Conservation (phyloP, 805 yeast genomes). For the Metschnikowia shivogae region DNA sequence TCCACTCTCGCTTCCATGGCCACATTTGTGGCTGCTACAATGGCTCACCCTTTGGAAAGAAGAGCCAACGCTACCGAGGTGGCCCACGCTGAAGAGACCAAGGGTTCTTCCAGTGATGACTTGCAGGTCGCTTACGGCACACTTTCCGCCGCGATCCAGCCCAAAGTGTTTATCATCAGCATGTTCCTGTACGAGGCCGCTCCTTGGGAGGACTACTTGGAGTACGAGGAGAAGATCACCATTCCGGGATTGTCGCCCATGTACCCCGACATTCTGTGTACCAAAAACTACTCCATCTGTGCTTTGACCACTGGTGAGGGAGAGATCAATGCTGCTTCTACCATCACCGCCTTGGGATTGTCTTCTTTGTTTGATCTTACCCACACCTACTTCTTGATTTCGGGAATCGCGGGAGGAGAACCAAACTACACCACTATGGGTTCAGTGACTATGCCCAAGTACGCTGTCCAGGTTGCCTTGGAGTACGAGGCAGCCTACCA, state of each 20-base stretch:
- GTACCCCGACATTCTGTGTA: conserved; percentile 56
- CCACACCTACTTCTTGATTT: conserved; percentile 56
- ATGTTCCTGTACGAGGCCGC: conserved; percentile 52
- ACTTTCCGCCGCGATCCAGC: conserved; percentile 39
- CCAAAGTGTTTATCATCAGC: conserved; percentile 52
- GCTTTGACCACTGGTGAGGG: conserved; percentile 68
- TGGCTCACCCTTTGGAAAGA: conserved; percentile 18
- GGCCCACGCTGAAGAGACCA: not conserved
- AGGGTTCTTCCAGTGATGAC: conserved; percentile 13
- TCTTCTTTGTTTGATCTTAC: conserved; percentile 54
- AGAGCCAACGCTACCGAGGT: conserved; percentile 7
- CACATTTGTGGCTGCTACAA: conserved; percentile 12
- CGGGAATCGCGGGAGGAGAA: conserved; percentile 66
- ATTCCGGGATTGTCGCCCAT: conserved; percentile 64
- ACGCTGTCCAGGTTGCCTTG: conserved; percentile 57
- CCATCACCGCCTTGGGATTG: conserved; percentile 51
- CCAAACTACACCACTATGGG: conserved; percentile 56
- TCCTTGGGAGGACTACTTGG: conserved; percentile 48
- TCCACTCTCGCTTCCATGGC: conserved; percentile 14
- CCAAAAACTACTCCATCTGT: conserved; percentile 49
- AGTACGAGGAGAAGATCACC: conserved; percentile 50
- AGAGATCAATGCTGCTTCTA: conserved; percentile 62
- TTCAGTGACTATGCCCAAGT: conserved; percentile 56
- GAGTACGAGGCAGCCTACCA: conserved; percentile 54
- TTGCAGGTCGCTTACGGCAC: conserved; percentile 25